Evolutionary conservation across 2,329 filamentous ascomycete genomes (phyloP).

Genomic region (Claviceps fusiformis): DNA sequence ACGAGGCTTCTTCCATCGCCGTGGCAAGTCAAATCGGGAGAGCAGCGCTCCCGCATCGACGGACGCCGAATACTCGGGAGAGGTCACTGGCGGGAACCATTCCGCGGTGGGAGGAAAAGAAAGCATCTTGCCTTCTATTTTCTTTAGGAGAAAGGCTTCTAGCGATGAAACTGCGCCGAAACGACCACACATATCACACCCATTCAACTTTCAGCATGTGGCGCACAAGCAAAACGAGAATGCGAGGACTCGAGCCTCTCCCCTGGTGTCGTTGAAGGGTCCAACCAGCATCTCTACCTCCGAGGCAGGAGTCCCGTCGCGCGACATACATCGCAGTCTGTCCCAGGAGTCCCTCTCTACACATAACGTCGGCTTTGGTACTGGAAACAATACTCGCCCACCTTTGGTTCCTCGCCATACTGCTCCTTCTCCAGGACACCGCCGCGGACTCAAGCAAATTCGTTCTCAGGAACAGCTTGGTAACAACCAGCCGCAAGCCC

Average conservation of each 20-base stretch:
- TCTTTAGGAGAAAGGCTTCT: slow-evolving; percentile 32
- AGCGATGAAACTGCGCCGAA: slow-evolving; percentile 22
- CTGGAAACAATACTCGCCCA: slow-evolving; percentile 5
- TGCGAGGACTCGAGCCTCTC: slow-evolving; percentile 20
- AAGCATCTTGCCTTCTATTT: slow-evolving; percentile 35
- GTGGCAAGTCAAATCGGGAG: slow-evolving; percentile 35
- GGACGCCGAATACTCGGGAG: slow-evolving; percentile 35
- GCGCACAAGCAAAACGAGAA: slow-evolving; percentile 42
- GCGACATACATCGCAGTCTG: neutral
- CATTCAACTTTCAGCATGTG: slow-evolving; percentile 55
- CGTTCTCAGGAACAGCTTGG: slow-evolving; percentile 38
- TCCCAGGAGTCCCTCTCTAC: slow-evolving; percentile 21
- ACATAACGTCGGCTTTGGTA: neutral
- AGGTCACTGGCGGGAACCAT: slow-evolving; percentile 23
- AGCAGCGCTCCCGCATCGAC: slow-evolving; percentile 34
- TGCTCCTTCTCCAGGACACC: slow-evolving; percentile 13
- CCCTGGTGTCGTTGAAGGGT: neutral
- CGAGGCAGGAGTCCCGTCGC: neutral
- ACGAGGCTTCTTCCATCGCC: slow-evolving; percentile 44
- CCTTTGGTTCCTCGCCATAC: slow-evolving; percentile 10
- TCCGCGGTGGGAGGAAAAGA: slow-evolving; percentile 23
- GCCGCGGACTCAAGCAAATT: slow-evolving; percentile 27
- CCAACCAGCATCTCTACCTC: neutral
- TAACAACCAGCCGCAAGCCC: slow-evolving; percentile 34
- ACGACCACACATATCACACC: slow-evolving; percentile 43